Conservation (phyloP, 345 rosid species). For the Dovyalis caffra region DNA sequence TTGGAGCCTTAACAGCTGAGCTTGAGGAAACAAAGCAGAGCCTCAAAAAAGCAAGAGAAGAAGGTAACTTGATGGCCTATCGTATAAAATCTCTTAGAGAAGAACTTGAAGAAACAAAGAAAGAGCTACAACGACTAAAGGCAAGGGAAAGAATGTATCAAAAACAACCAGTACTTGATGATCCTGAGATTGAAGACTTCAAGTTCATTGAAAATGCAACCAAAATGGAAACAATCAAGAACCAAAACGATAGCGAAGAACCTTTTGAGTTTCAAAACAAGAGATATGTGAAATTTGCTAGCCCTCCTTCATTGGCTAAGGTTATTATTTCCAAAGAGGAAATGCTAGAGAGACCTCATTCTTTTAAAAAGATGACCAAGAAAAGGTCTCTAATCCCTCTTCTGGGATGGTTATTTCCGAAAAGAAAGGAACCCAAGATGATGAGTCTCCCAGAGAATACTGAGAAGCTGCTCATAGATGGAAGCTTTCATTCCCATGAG, state of each 20-base stretch:
- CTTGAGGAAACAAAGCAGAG: conserved; percentile 53
- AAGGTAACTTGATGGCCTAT: conserved; percentile 34
- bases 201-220: conserved; percentile 40
- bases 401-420: conserved; percentile 25
- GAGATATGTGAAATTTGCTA: conserved; percentile 28
- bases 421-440: conserved; percentile 25
- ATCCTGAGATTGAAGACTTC: conserved; percentile 43
- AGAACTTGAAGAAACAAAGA: conserved; percentile 49
- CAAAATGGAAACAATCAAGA: conserved; percentile 3
- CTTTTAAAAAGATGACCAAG: neutral
- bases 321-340: conserved; percentile 15
- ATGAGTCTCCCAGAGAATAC: neutral
- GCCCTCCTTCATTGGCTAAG: conserved; percentile 25
- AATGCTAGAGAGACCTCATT: conserved; percentile 2
- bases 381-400: conserved; percentile 11
- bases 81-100: conserved; percentile 37
- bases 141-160: conserved; percentile 13
- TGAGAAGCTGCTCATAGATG: too few relatives aligned
- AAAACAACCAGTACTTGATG: conserved; percentile 24
- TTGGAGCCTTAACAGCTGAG: conserved; percentile 40
- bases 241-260: neutral
- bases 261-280: neutral
- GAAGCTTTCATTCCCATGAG: too few relatives aligned
- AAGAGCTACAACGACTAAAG: conserved; percentile 41
- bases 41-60: conserved; percentile 47